Base-by-base conservation (phyloP, 208 protist species). In the Herpetomonas samuelpessoai region DNA sequence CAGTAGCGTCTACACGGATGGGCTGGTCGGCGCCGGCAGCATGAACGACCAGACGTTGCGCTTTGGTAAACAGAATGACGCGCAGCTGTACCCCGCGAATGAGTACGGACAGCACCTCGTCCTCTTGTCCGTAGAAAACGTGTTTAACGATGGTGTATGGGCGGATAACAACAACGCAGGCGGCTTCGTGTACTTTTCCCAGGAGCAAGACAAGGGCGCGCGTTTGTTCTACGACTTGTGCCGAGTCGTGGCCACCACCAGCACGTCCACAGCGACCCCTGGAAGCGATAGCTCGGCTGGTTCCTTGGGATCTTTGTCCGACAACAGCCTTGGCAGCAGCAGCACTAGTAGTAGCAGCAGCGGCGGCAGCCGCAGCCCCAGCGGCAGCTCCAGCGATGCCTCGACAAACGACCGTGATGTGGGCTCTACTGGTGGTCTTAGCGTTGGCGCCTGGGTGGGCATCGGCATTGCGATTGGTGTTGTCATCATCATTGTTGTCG, bases 381-480 rank as follows among this genome's bases (percentile, higher is more conserved):
- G 16, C 44, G 18, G 18, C 18, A 24, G 4, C 44, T 19, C 44
- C 18, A 10, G 44, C 18, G 44, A 46, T 39, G 4, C 12, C 30
- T 12, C n/a, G 1, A 2, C n/a, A 28, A 28, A 53, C 4, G n/a
- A 74, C 58, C 27, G 49, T 52, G 28, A 50, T 54, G 12, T 24
- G 0, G 63, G 30, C 3, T 1, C 0, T 16, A 35, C 9, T 24
- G 47, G 46, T 16, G 10, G 29, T 18, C 31, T 6, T 12, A 28
- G 22, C 44, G 24, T 26, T 19, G 68, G 45, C 24, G 27, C 46
- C 41, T 56, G 56, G 62, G 44, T 44, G 1, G 55, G 38, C 56
- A 49, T 71, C 25, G 44, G 44, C 44, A 4, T 48, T 19, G 69
- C 44, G 18, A 46, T 57, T 18, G 57, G 10, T 14, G 63, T 44